Evolutionary conservation across 768 basidiomycete species (phyloP), one percentile per base, ranked within the genome.

Genomic region (Amyloporia xantha): DNA sequence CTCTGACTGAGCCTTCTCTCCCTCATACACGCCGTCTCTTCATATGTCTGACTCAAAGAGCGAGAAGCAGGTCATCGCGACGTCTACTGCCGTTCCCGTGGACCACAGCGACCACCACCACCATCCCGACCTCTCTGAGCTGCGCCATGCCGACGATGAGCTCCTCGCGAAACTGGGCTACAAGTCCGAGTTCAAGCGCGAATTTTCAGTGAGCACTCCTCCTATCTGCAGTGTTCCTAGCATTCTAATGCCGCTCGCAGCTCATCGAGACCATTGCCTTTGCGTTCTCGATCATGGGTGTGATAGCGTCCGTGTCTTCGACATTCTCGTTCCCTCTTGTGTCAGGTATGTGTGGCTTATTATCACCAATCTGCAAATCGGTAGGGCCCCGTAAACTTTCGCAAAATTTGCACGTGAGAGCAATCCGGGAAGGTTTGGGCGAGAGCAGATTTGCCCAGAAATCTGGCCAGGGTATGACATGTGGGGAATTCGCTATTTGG

Each of bases 271-370:
- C 81, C 1, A 66, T 82, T 19, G 78, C 79, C 0, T 85, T 86
- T 56, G 72, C 81, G 0, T 77, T 86, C 62, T 80, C 78, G 9
- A 84, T 79, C 54, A 84, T 85, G 85, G 85, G 82, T 3, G 78
- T 87, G 25, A 65, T 86, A 24, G 79, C 82, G 3, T 83, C 82
- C 4, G 78, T 87, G 3, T 69, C 84, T 2, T 82, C 84, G 2
- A 84, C 81, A 2, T 66, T 82, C 33, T 75, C 74, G 1, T 87
- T 87, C 62, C 77, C 76, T 0, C 71, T 87, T 5, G 64, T 75
- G 4, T 77, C 78, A 48, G 81, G 82, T 80, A 48, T n/a, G 72
- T 58, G n/a, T n/a, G n/a, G n/a, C n/a, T n/a, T n/a, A n/a, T n/a
- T n/a, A n/a, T n/a, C n/a, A n/a, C n/a, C n/a, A n/a, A n/a, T n/a